Base-by-base conservation (phyloP, 1,284 basidiomycete genomes). In the Cutaneotrichosporon sp. region DNA sequence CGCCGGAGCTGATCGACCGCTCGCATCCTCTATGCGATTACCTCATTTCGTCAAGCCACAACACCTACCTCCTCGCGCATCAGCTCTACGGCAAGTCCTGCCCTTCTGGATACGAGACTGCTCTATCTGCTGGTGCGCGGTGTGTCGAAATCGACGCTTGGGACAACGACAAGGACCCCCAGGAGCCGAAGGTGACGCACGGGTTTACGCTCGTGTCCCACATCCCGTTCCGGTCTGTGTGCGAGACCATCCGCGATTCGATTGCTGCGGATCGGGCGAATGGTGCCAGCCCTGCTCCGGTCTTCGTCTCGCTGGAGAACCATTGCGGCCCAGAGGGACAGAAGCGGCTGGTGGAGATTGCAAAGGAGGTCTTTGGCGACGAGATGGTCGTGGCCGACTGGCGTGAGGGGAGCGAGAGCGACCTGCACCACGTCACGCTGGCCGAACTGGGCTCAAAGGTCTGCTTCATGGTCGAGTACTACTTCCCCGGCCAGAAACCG, bases 11-110 rank as follows among this genome's bases (percentile, higher is more conserved):
- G 17, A 42, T 32, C 25, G 53, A 53, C 51, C 46, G 46, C n/a
- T 48, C 51, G 2, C 79, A 81, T 3, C 90, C 94, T 1, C 76
- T 97, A 11, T 81, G 83, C 9, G 87, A 96, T 53, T 97, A 97
- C 71, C 96, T 81, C 66, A 85, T 97, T 64, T 92, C 90, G 7
- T 88, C 90, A 11, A 94, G 90, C 27, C 96, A 98, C 70, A 98
- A 99, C 66, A 98, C 96, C 0, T 98, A 99, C 66, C 84, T 99
- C 4, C 85, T 97, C 14, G 92, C 57, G 8, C 44, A 59, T 34
- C 57, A 59, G 53, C 51, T 59, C 31, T 59, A 42, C 26, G 57
- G 57, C 44, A 44, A 48, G 12, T 52, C 51, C 6, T 50, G 50
- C 17, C 43, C 53, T 14, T 39, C 39, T 5, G 53, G 44, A 8